A percentile compares a stretch with the other conserved stretches of the same genome.
Evolutionary conservation across 2,329 filamentous ascomycete genomes (phyloP).

Genomic region (Arthrobotrys entomopaga): DNA sequence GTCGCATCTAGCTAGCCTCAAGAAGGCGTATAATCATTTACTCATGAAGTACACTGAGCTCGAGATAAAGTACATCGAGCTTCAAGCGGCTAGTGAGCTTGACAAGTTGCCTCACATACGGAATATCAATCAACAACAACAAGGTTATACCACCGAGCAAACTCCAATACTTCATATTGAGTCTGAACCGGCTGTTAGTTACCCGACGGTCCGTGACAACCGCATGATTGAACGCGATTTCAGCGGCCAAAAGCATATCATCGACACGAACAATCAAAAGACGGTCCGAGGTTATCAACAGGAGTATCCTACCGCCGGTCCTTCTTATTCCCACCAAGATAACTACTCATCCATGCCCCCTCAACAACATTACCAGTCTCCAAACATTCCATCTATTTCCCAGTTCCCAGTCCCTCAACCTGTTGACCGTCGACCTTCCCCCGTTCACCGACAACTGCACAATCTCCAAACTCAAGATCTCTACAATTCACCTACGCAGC

Average conservation of each 20-base stretch:
- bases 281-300: conserved; percentile 39
- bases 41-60: conserved; percentile 67
- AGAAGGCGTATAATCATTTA: conserved; percentile 67
- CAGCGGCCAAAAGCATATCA: conserved; percentile 56
- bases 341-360: not conserved
- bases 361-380: conserved; percentile 30
- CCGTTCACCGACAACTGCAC: conserved; percentile 44
- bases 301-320: conserved; percentile 30
- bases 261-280: conserved; percentile 52
- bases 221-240: conserved; percentile 52
- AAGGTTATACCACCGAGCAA: conserved; percentile 39
- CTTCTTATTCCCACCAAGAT: conserved; percentile 14
- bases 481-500: conserved; percentile 27
- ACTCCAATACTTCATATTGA: conserved; percentile 54
- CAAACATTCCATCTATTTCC: conserved; percentile 38
- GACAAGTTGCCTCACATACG: conserved; percentile 57
- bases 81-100: conserved; percentile 62
- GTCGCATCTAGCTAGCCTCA: conserved; percentile 65
- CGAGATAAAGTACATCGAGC: conserved; percentile 63
- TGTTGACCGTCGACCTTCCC: conserved; percentile 45
- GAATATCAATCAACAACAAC: conserved; percentile 9
- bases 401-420: conserved; percentile 46
- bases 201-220: conserved; percentile 38
- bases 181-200: conserved; percentile 36
- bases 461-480: conserved; percentile 40